These are phyloP conservation scores for Pseudocercospora crystallina DNA, from an alignment of 2,329 filamentous ascomycete species.

Conservation along the genomic window DNA sequence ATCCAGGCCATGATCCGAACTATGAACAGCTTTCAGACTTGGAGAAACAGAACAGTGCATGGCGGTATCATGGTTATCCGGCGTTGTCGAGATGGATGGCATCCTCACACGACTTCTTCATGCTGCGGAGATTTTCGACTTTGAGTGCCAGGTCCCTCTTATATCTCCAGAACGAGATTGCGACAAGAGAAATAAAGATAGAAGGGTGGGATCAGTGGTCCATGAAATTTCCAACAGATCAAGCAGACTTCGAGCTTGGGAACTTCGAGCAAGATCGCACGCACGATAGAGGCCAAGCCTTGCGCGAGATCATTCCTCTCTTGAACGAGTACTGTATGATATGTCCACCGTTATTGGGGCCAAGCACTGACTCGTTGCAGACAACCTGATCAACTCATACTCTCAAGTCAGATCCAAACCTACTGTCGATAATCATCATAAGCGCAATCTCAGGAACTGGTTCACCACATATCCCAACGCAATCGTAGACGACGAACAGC, in stretches of 20 bases:
- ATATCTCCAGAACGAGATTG: conserved; percentile 16
- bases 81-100: conserved; percentile 13
- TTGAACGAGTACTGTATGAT: conserved; percentile 15
- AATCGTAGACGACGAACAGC: conserved; percentile 9
- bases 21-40: no score
- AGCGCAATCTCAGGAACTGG: conserved; percentile 5
- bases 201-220: conserved; percentile 6
- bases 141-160: conserved; percentile 10
- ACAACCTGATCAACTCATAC: conserved; percentile 8
- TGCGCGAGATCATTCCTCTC: conserved; percentile 6
- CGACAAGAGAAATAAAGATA: conserved; percentile 2
- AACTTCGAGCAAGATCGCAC: not conserved
- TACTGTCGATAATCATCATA: not conserved
- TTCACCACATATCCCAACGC: not conserved
- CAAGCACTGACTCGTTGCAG: not conserved
- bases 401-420: not conserved
- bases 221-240: not conserved
- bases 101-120: conserved; percentile 12
- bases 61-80: conserved; percentile 17
- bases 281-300: not conserved
- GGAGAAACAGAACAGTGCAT: not conserved
- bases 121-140: conserved; percentile 15
- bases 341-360: no score
- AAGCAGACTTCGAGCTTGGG: conserved; percentile 2
- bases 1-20: no score